Evolutionary conservation across 2,329 filamentous ascomycete genomes (phyloP), one percentile per base, ranked within the genome.

Genomic region (Beauveria sp.): DNA sequence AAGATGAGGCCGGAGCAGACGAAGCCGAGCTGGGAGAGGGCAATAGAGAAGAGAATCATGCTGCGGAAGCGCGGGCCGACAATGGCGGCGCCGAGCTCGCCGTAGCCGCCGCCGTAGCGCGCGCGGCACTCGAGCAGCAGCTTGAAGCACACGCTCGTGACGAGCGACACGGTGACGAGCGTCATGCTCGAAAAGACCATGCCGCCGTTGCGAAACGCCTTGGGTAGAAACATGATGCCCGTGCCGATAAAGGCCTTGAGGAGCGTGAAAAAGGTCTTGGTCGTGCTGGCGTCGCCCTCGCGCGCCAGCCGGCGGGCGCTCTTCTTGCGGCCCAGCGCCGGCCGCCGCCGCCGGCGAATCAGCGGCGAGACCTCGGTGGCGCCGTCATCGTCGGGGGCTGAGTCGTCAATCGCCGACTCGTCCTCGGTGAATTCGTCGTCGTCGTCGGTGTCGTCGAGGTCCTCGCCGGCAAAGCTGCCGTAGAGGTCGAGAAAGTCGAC

Each of bases 171-270:
- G 10, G 78, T 74, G 51, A 91, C 73, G 66, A 92, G 81, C 0
- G 87, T 86, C 55, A 90, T 74, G 0, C 85, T 87, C 0, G 88
- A 91, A 70, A 92, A 92, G 12, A 91, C 76, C 57, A 92, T 86
- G 26, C 89, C 89, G 42, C 89, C 89, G 66, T 92, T 92, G 69
- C 85, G 84, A 74, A 91, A 92, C 0, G 89, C 89, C 70, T 90
- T 91, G 52, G 89, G 89, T 50, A 92, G 72, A 69, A 92, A 92
- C 85, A 92, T 90, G 71, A 92, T 91, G 64, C 89, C 89, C 0
- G 89, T 92, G 53, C 89, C 89, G 60, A 92, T 83, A 68, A 92
- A 92, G 1, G 89, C 88, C 72, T 92, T 92, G 57, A 92, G 77
- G 10, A 91, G 77, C 0, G 88, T 92, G 72, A 91, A 91, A 74